Base-by-base conservation (phyloP, 352 stramenopile genomes). In the Pythium guiyangense region DNA sequence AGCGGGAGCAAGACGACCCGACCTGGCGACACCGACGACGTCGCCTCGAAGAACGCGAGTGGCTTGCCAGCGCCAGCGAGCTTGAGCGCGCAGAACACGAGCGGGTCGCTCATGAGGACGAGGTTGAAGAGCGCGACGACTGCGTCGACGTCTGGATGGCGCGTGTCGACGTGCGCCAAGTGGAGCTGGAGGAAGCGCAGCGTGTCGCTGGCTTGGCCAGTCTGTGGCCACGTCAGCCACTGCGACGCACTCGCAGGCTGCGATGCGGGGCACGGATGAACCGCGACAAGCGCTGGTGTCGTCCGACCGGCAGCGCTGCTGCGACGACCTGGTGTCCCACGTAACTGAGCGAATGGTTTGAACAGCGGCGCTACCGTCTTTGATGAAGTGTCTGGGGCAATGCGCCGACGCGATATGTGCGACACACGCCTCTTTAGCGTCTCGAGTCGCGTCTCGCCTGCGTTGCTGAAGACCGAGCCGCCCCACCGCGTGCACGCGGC, bases 21-120 rank as follows among this genome's bases (percentile, higher is more conserved):
- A 31, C 12, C 18, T 27, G 43, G 43, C 43, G 43, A 27, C 29
- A 34, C 3, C 29, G 29, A 34, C 43, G 22, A 14, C 3, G 29
- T 35, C 22, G 50, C 11, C 22, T 56, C 17, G 37, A 47, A 56
- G 22, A 48, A 56, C 6, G 50, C 50, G 22, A 56, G 50, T 3
- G 35, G 22, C 37, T 56, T 20, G 49, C 31, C 49, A 3, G 14
- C 22, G 4, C 49, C 49, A 22, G 10, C 12, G 17, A 56, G 20
- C 39, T 47, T 34, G 35, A 66, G 45, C 14, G 47, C 52, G 35
- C 70, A 52, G 46, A 66, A 77, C 27, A 71, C 63, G 17, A 81
- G 46, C 3, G 72, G 69, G 43, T 78, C 67, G 37, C 69, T 81
- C 69, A 81, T 66, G 5, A 77, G 12, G 10, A 75, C 67, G 14